Conservation (phyloP, 305 asterid genomes). For the Ajuga reptans region DNA sequence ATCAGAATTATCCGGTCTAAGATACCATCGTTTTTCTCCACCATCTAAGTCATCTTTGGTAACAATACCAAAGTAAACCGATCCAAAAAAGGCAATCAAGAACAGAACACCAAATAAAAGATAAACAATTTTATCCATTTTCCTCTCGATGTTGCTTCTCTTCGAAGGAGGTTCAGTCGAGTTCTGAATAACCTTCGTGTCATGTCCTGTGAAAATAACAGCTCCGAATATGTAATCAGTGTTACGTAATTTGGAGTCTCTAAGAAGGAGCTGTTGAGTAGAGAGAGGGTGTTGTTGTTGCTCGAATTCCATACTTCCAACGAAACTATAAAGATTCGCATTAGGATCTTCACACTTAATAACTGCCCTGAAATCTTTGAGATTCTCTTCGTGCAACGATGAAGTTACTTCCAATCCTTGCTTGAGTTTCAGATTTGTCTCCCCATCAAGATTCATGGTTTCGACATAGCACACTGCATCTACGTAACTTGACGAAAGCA, state of each 20-base stretch:
- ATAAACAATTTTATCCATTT: slow-evolving; percentile 76
- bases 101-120: slow-evolving; percentile 64
- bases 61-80: slow-evolving; percentile 67
- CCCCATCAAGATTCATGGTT: slow-evolving; percentile 95
- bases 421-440: slow-evolving; percentile 83
- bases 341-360: slow-evolving; percentile 93
- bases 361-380: slow-evolving; percentile 50
- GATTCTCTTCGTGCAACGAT: slow-evolving; percentile 33
- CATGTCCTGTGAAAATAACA: slow-evolving; percentile 87
- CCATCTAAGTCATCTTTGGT: slow-evolving; percentile 51
- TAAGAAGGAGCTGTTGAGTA: slow-evolving; percentile 73
- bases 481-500: slow-evolving; percentile 79
- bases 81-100: slow-evolving; percentile 54
- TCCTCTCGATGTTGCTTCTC: slow-evolving; percentile 78
- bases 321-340: slow-evolving; percentile 72
- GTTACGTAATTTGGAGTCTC: slow-evolving; percentile 80
- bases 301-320: slow-evolving; percentile 69
- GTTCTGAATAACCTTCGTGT: slow-evolving; percentile 90
- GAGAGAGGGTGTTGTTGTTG: slow-evolving; percentile 60
- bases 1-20: slow-evolving; percentile 48
- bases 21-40: slow-evolving; percentile 63
- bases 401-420: slow-evolving; percentile 78
- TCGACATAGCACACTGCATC: slow-evolving; percentile 84
- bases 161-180: slow-evolving; percentile 90
- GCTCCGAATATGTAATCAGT: slow-evolving; percentile 73